Evolutionary conservation across 2,329 filamentous ascomycete genomes (phyloP).

Genomic region (Aspergillus alliaceus): DNA sequence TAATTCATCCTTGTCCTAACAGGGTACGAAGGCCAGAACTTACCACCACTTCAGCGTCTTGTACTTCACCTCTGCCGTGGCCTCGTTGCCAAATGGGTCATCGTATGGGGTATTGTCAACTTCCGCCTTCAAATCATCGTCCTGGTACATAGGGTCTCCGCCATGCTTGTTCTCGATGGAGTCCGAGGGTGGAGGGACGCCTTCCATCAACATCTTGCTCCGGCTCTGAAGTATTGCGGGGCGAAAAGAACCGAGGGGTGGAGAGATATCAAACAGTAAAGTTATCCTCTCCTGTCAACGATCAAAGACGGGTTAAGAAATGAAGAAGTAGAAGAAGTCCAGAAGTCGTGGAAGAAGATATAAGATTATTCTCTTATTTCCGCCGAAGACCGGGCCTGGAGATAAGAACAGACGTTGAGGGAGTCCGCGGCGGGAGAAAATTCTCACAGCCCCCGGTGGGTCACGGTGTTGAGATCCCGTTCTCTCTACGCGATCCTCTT

Average conservation of each 20-base stretch:
- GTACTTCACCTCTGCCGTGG: conserved; percentile 45
- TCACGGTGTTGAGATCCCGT: not conserved
- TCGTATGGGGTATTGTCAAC: conserved; percentile 5
- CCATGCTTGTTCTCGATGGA: conserved; percentile 15
- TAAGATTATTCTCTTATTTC: not conserved
- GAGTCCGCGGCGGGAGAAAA: conserved; percentile 1
- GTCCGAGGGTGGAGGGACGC: conserved; percentile 7
- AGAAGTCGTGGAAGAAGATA: not conserved
- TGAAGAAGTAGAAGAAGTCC: not conserved
- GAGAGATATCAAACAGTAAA: not conserved
- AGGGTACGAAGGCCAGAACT: not conserved
- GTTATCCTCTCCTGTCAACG: not conserved
- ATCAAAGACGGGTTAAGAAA: not conserved
- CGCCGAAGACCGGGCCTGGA: not conserved
- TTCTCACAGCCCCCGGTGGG: conserved; percentile 2
- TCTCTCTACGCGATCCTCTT: conserved; percentile 1
- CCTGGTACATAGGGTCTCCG: conserved; percentile 6
- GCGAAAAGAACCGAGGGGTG: not conserved
- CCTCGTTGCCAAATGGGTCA: conserved; percentile 36
- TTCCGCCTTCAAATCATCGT: conserved; percentile 16
- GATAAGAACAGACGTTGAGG: not conserved
- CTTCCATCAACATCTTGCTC: conserved; percentile 7
- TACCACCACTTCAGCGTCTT: conserved; percentile 47
- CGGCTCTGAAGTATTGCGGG: not conserved
- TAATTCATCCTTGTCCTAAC: conserved; percentile 26